Conservation (phyloP, 495 filamentous ascomycete genomes). For the Podospora sp. region DNA sequence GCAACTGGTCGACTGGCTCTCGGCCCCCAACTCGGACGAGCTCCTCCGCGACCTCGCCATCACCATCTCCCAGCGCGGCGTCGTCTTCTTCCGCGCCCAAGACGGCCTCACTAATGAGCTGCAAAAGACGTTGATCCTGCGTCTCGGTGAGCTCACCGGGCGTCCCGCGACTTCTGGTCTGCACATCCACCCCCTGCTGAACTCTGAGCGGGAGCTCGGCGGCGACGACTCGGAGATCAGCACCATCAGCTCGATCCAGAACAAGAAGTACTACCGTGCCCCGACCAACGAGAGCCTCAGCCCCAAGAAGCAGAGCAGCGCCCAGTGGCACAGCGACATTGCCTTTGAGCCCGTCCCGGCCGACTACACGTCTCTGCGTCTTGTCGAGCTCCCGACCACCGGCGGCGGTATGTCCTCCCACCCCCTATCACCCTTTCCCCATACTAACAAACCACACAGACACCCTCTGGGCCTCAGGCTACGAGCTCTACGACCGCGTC, state of each 20-base stretch:
- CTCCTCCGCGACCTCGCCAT: slow-evolving; percentile 70
- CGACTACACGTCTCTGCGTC: slow-evolving; percentile 63
- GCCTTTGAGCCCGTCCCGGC: slow-evolving; percentile 65
- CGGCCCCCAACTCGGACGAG: slow-evolving; percentile 66
- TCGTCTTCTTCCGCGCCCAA: slow-evolving; percentile 79
- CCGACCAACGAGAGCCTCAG: slow-evolving; percentile 26
- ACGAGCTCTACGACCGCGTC: slow-evolving; percentile 74
- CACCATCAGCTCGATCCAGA: slow-evolving; percentile 63
- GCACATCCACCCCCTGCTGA: slow-evolving; percentile 72
- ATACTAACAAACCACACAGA: slow-evolving; percentile 17
- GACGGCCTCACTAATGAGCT: slow-evolving; percentile 52
- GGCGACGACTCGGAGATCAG: slow-evolving; percentile 73
- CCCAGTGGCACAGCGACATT: slow-evolving; percentile 67
- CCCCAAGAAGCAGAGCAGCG: slow-evolving; percentile 42
- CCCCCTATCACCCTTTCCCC: not conserved
- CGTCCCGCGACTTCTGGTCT: slow-evolving; percentile 63
- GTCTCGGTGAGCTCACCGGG: slow-evolving; percentile 65
- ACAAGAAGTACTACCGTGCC: slow-evolving; percentile 56
- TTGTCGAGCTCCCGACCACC: slow-evolving; percentile 62
- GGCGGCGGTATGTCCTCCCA: slow-evolving; percentile 59
- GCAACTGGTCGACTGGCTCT: slow-evolving; percentile 63
- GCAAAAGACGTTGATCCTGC: slow-evolving; percentile 63
- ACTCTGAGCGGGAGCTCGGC: slow-evolving; percentile 59
- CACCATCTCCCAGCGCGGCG: slow-evolving; percentile 74
- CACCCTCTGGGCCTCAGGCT: slow-evolving; percentile 68